Base-by-base conservation (phyloP, 2,329 filamentous ascomycete species). In the Phialemoniopsis sp. region DNA sequence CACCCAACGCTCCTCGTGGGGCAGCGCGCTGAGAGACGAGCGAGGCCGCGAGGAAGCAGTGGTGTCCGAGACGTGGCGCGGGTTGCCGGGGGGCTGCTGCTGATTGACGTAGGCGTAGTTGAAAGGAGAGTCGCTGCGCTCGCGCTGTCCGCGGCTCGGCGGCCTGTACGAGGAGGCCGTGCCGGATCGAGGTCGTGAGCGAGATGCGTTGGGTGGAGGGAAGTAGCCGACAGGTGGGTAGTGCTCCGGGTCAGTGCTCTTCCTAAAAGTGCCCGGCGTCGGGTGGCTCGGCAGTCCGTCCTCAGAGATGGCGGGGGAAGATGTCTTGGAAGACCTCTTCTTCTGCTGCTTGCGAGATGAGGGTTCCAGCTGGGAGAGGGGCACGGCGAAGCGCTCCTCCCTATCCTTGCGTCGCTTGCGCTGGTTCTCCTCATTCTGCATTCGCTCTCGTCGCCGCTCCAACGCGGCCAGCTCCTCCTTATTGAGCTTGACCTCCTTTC, bases 381-480 rank as follows among this genome's bases (percentile, higher is more conserved):
- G 74, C 17, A 80, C 62, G 6, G 75, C 66, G 34, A 77, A 62
- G 17, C 76, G 68, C 39, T 72, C 62, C 39, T 71, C 64, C 48
- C 63, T 59, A 39, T 60, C 58, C 44, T 58, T 69, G 33, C 58
- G 57, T 33, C 48, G 49, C 15, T 45, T 46, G 39, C 46, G 44
- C 36, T 48, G 46, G 50, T 57, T 46, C 38, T 69, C 64, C 30
- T 66, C 64, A 28, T 68, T 67, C 49, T 74, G 68, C 51, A 80
- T 66, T 42, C 82, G 78, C 57, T 80, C 78, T 46, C 76, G 67
- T 52, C 76, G 72, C 46, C 81, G 78, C 56, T 91, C 85, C 50
- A 95, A 72, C 34, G 89, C 89, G 45, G 83, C 85, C 51, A 95
- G 70, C 60, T 96, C 90, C 39, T 85, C 80, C 53, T 82, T 78